phyloP scores from a whole-genome alignment of 1,284 basidiomycete species.

The Bjerkandera adusta region DNA sequence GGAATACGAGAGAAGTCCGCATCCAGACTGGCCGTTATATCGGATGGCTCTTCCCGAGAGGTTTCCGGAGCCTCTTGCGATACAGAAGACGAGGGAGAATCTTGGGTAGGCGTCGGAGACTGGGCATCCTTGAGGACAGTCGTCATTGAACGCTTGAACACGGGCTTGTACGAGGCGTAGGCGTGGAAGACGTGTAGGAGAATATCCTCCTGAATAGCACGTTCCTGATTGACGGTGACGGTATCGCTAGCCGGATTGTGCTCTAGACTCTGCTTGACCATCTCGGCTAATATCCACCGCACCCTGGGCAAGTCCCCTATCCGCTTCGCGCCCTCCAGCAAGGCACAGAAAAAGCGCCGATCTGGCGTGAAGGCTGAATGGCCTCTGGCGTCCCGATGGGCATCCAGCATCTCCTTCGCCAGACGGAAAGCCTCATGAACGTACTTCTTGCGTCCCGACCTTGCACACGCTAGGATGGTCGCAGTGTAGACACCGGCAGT shows the following conservation, averaged over 20 bases:
- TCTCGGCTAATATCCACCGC: slow-evolving; percentile 91
- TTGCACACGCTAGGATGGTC: slow-evolving; percentile 74
- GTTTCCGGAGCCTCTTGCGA: too few species aligned
- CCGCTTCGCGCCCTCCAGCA: slow-evolving; percentile 88
- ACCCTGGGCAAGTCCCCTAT: slow-evolving; percentile 80
- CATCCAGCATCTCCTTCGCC: slow-evolving; percentile 79
- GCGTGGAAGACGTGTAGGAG: slow-evolving; percentile 87
- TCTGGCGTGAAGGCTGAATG: slow-evolving; percentile 61
- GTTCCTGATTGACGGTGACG: slow-evolving; percentile 20
- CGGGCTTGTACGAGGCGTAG: slow-evolving; percentile 80
- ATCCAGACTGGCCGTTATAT: not conserved
- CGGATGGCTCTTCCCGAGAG: not conserved
- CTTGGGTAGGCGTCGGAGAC: too few species aligned
- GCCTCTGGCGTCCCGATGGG: slow-evolving; percentile 63
- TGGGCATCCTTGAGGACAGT: slow-evolving; percentile 28
- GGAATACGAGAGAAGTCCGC: slow-evolving; percentile 53
- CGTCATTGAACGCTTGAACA: slow-evolving; percentile 53
- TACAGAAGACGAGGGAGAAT: too few species aligned
- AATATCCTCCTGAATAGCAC: slow-evolving; percentile 61
- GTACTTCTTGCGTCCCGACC: slow-evolving; percentile 59
- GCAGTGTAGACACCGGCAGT: slow-evolving; percentile 77
- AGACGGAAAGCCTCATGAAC: slow-evolving; percentile 79
- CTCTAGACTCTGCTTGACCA: slow-evolving; percentile 46
- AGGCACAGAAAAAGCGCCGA: slow-evolving; percentile 71
- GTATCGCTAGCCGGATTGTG: slow-evolving; percentile 25